Percentiles rank a stretch among this genome's conserved stretches.
These are phyloP conservation scores for Fennellomyces sp. DNA, from an alignment of 371 early-diverging fungal species.

Conservation along the genomic window DNA sequence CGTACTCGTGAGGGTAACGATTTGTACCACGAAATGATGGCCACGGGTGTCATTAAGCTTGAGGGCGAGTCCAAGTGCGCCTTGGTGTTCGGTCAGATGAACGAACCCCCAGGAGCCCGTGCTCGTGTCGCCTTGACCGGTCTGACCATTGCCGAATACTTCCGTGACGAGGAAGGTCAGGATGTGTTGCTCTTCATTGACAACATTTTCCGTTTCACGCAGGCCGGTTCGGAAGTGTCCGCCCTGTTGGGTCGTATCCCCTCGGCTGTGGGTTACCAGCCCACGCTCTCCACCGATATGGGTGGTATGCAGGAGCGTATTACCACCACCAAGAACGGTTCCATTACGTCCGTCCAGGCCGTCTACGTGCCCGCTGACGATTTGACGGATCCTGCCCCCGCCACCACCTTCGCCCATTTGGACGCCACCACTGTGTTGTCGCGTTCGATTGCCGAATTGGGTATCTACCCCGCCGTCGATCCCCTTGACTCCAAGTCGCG, in stretches of 20 bases:
- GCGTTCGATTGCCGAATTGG: conserved; percentile 97
- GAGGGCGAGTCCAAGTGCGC: conserved; percentile 94
- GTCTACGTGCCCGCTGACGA: conserved; percentile 99
- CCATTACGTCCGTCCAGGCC: conserved; percentile 98
- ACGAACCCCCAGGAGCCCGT: conserved; percentile 99
- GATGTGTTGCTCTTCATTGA: conserved; percentile 99
- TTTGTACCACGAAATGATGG: conserved; percentile 97
- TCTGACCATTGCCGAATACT: conserved; percentile 98
- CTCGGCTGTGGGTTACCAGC: conserved; percentile 99
- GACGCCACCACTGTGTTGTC: conserved; percentile 99
- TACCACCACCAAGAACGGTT: conserved; percentile 99
- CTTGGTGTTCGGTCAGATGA: conserved; percentile 99
- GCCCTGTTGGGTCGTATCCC: conserved; percentile 99
- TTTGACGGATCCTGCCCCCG: conserved; percentile 99
- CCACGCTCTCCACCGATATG: conserved; percentile 95
- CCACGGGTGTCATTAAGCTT: conserved; percentile 92
- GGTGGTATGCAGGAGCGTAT: conserved; percentile 99
- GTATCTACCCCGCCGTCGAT: conserved; percentile 99
- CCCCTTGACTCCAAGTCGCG: conserved; percentile 99
- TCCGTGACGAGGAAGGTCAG: conserved; percentile 99
- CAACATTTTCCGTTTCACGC: conserved; percentile 99
- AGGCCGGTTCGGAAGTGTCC: conserved; percentile 95
- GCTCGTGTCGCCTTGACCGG: conserved; percentile 99
- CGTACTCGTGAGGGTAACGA: conserved; percentile 98
- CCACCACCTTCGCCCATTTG: conserved; percentile 98